Evolutionary conservation across 78 protist genomes (phyloP).

Genomic region (Guillardia theta): DNA sequence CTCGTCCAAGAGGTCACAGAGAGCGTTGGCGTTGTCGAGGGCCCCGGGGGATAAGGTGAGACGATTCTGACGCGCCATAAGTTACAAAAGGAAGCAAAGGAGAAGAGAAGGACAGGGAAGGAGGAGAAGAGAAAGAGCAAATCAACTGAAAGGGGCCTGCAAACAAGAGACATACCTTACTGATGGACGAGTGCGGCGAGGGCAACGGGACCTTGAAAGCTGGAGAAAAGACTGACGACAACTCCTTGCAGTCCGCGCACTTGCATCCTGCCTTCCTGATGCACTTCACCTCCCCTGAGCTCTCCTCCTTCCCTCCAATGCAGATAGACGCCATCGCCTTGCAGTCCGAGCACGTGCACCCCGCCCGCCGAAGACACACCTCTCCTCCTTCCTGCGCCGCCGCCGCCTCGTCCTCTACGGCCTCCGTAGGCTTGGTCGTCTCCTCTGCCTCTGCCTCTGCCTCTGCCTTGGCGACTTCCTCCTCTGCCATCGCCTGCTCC

Average conservation of each 20-base stretch:
- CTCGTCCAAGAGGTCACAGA: background rate
- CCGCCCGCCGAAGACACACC: background rate
- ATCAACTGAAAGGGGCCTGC: too few species aligned
- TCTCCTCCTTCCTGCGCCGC: background rate
- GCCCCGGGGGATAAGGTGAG: too few species aligned
- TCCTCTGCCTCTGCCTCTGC: background rate
- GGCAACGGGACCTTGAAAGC: too few species aligned
- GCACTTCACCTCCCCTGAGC: background rate
- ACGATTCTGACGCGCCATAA: too few species aligned
- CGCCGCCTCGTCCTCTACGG: background rate
- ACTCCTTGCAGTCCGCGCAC: slow-evolving; percentile 16
- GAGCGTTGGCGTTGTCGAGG: background rate
- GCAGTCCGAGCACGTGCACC: background rate
- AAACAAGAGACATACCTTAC: too few species aligned
- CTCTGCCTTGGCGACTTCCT: too few species aligned
- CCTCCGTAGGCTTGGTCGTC: background rate
- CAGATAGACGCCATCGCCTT: background rate
- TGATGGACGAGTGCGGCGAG: too few species aligned
- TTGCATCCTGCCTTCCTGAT: background rate
- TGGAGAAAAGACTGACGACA: background rate
- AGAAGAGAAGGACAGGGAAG: too few species aligned
- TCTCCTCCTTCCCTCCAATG: background rate
- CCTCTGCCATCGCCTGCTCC: background rate
- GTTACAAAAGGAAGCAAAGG: too few species aligned
- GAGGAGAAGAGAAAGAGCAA: too few species aligned